A percentile compares a stretch with the other conserved stretches of the same genome.
phyloP scores from a whole-genome alignment of 2,329 filamentous ascomycete species.

The Penicillium hesseltinei region DNA sequence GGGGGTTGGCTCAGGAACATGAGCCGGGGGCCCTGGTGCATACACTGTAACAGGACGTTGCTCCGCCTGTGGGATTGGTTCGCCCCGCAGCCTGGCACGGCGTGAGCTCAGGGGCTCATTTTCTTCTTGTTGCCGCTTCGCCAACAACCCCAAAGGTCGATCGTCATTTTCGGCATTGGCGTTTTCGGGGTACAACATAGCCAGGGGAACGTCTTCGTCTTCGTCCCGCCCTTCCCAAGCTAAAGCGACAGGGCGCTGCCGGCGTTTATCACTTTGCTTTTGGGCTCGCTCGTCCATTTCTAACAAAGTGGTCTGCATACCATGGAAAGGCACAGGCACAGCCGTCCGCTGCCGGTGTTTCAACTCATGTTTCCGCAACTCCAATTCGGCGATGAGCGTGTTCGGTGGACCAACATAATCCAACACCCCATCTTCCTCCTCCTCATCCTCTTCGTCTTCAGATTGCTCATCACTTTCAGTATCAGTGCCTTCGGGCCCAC shows the following conservation, averaged over 20 bases:
- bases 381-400: slow-evolving; percentile 86
- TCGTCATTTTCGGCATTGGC: slow-evolving; percentile 31
- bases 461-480: slow-evolving; percentile 23
- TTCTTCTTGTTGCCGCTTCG: slow-evolving; percentile 82
- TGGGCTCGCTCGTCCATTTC: slow-evolving; percentile 89
- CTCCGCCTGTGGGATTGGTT: slow-evolving; percentile 39
- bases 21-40: slow-evolving; percentile 22
- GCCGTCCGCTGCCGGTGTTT: slow-evolving; percentile 73
- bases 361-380: slow-evolving; percentile 85
- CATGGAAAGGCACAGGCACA: slow-evolving; percentile 55
- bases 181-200: slow-evolving; percentile 66
- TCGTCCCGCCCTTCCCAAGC: slow-evolving; percentile 75
- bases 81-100: slow-evolving; percentile 70
- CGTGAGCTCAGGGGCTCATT: slow-evolving; percentile 82
- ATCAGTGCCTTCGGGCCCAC: slow-evolving; percentile 10
- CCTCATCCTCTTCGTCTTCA: slow-evolving; percentile 41
- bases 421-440: slow-evolving; percentile 34
- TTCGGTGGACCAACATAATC: slow-evolving; percentile 71
- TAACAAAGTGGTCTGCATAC: slow-evolving; percentile 86
- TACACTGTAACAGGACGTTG: slow-evolving; percentile 38
- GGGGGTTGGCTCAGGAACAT: slow-evolving; percentile 25
- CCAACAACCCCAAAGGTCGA: slow-evolving; percentile 48
- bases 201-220: slow-evolving; percentile 86
- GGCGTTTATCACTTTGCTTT: slow-evolving; percentile 67
- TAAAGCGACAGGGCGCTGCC: slow-evolving; percentile 75